Conservation (phyloP, 768 basidiomycete genomes). For the Trametes cingulata region DNA sequence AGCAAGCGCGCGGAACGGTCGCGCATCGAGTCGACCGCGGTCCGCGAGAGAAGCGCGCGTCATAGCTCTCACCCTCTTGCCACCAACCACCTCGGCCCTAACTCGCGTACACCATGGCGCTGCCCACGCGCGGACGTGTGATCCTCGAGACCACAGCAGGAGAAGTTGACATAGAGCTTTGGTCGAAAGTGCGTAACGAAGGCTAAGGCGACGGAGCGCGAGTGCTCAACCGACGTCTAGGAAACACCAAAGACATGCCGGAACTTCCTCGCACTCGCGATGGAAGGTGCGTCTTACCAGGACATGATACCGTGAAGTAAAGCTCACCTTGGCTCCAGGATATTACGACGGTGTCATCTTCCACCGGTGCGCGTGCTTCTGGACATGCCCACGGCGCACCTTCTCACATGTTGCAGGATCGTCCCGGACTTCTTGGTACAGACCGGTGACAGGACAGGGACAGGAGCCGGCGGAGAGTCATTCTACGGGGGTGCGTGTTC, state of each 20-base stretch:
- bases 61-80: conserved; percentile 3
- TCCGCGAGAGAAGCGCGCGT: conserved; percentile 6
- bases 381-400: not conserved
- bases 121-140: conserved; percentile 84
- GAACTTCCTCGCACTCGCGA: conserved; percentile 83
- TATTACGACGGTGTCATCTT: conserved; percentile 97
- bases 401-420: conserved; percentile 45
- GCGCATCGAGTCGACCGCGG: too few species aligned
- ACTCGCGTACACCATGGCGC: conserved; percentile 53
- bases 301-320: not conserved
- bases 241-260: conserved; percentile 95
- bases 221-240: conserved; percentile 35
- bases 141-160: conserved; percentile 88
- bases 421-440: conserved; percentile 93
- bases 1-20: too few species aligned
- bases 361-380: conserved; percentile 59
- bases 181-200: conserved; percentile 71
- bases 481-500: conserved; percentile 77
- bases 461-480: conserved; percentile 90
- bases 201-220: not conserved
- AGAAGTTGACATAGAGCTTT: conserved; percentile 87
- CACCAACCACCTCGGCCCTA: not conserved
- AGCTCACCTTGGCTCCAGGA: conserved; percentile 45
- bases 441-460: conserved; percentile 91
- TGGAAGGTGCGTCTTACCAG: conserved; percentile 69